Evolutionary conservation across 2,329 filamentous ascomycete genomes (phyloP), one percentile per base, ranked within the genome.

Genomic region (Daldinia eschscholtzii): DNA sequence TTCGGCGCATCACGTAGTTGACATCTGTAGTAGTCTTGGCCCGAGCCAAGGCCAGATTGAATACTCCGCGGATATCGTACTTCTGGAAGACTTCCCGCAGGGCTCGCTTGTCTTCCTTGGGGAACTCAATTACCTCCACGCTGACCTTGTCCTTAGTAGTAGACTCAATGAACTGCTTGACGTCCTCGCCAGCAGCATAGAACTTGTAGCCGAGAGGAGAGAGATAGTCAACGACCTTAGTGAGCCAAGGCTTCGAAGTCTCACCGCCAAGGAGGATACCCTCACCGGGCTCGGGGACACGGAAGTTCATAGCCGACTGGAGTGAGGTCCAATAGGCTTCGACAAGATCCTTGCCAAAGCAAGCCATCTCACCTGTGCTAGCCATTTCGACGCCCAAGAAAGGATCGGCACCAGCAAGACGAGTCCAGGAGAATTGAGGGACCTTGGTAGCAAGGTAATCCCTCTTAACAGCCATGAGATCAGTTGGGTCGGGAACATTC

Each of bases 271-370:
- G 93, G 60, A 99, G 90, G 66, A 99, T 90, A 83, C 96, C 95
- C 86, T 98, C 94, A 73, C 96, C 96, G 60, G 94, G 93, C 81
- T 97, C 91, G 48, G 96, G 96, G 77, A 98, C 89, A 75, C 94
- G 93, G 93, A 98, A 98, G 89, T 98, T 99, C 95, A 98, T 99
- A 76, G 93, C 95, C 20, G 93, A 96, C 83, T 99, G 96, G 70
- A 97, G 86, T 18, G 94, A 97, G 28, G 94, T 87, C 96, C 96
- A 99, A 89, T 99, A 99, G 61, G 96, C 96, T 81, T 99, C 96
- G 57, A 98, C 87, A 10, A 99, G 88, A 78, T 98, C 87, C 85
- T 96, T 97, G 72, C 96, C 96, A 83, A 99, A 99, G 85, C 96
- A 98, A 73, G 96, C 96, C 87, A 99, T 97, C 84, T 99, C 96